These are phyloP conservation scores for Platanthera zijinensis DNA, from an alignment of 106 monocot genomes.

Conservation along the genomic window DNA sequence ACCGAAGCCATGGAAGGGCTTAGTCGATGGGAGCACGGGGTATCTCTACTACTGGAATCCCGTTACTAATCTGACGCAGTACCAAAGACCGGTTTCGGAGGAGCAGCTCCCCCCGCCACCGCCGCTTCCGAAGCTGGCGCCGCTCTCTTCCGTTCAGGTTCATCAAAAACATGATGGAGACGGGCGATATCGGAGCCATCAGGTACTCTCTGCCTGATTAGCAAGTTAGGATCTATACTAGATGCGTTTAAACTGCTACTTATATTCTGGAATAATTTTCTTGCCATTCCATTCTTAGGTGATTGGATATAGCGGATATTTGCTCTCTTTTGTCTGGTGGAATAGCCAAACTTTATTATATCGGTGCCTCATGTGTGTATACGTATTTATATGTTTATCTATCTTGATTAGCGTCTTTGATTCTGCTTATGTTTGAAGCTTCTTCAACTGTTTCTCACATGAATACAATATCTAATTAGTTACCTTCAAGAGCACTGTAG, in stretches of 20 bases:
- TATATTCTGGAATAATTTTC: background rate
- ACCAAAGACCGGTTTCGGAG: constrained; percentile 41
- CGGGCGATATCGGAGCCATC: constrained; percentile 14
- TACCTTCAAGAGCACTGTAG: background rate
- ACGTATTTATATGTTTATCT: background rate
- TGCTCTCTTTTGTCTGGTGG: too few relatives aligned
- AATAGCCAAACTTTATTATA: too few relatives aligned
- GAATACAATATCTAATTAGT: background rate
- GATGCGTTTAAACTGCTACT: background rate
- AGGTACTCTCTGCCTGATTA: constrained; percentile 6
- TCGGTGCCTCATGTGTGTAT: too few relatives aligned
- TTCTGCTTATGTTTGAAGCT: background rate
- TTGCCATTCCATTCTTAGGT: background rate
- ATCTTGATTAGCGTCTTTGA: background rate
- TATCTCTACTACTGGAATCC: constrained; percentile 74
- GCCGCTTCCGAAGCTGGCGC: constrained; percentile 16
- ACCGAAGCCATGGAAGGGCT: constrained; percentile 56
- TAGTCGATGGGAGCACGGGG: constrained; percentile 61
- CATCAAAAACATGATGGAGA: constrained; percentile 12
- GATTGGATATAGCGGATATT: background rate
- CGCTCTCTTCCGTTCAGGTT: constrained; percentile 21
- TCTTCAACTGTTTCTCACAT: background rate
- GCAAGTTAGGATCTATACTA: background rate
- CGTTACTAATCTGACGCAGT: constrained; percentile 59
- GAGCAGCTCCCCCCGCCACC: constrained; percentile 7